Conservation (phyloP, 768 basidiomycete genomes). For the Mycena filopes region DNA sequence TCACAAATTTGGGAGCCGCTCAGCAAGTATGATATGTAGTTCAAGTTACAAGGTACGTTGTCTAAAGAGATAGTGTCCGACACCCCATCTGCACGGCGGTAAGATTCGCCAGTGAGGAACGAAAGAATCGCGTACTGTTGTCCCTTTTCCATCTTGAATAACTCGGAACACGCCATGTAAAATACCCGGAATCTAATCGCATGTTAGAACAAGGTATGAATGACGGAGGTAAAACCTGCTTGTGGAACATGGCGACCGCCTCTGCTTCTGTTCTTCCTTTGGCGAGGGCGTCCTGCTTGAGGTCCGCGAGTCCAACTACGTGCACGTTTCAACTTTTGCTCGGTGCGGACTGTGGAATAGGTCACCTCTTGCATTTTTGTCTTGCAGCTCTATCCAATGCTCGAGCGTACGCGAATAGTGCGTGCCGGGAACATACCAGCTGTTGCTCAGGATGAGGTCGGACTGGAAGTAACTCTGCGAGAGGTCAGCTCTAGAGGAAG, state of each 20-base stretch:
- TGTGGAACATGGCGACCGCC: conserved; percentile 68
- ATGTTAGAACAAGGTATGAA: neutral
- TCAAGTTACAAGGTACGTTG: conserved; percentile 3
- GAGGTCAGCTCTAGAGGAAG: neutral
- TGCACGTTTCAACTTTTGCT: neutral
- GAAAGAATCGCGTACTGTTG: conserved; percentile 61
- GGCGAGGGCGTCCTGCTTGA: conserved; percentile 57
- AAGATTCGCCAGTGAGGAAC: conserved; percentile 9
- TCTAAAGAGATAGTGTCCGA: conserved; percentile 67
- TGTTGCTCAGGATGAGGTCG: conserved; percentile 65
- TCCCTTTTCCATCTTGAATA: conserved; percentile 70
- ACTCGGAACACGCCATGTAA: conserved; percentile 76
- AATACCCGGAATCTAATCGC: conserved; percentile 69
- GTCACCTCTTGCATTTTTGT: conserved; percentile 56
- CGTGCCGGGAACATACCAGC: conserved; percentile 71
- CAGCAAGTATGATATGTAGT: no score
- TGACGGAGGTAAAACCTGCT: conserved; percentile 42
- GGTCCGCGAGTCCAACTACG: conserved; percentile 57
- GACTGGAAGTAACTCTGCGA: conserved; percentile 71
- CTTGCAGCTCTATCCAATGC: conserved; percentile 71
- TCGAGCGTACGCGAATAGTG: conserved; percentile 75
- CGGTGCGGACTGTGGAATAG: neutral
- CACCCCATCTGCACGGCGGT: conserved; percentile 56
- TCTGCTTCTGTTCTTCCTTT: conserved; percentile 60
- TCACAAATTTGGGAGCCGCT: no score